A percentile compares a stretch with the other conserved stretches of the same genome.
phyloP scores from a whole-genome alignment of 176 grass and related monocot species.

The Aegilops umbellulata region DNA sequence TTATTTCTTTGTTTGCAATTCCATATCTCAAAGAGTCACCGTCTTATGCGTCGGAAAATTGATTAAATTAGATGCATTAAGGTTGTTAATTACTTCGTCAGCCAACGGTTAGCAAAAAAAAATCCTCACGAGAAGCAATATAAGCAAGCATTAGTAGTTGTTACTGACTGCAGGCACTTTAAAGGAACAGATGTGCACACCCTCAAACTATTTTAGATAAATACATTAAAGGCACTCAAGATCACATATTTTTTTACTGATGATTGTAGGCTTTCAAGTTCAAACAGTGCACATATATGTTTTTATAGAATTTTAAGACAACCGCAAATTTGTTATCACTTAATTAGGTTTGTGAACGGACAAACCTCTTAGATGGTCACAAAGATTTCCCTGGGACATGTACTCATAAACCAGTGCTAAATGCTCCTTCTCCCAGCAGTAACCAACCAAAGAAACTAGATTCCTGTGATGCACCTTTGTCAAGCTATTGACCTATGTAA shows the following conservation, averaged over 20 bases:
- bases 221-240: neutral
- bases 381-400: neutral
- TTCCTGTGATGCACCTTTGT: slow-evolving; percentile 7
- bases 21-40: neutral
- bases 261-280: neutral
- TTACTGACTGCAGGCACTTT: too few relatives aligned
- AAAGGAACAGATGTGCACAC: neutral
- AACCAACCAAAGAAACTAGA: slow-evolving; percentile 10
- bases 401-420: neutral
- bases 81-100: neutral
- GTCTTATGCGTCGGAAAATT: neutral
- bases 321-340: neutral
- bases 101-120: neutral
- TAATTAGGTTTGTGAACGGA: neutral
- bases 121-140: neutral
- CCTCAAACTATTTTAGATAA: neutral
- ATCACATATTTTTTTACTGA: neutral
- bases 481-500: neutral
- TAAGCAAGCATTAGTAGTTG: neutral
- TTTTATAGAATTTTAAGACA: neutral
- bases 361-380: neutral
- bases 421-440: neutral
- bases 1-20: neutral
- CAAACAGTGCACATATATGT: neutral
- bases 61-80: neutral